Conservation (phyloP, 2,329 filamentous ascomycete species). For the Botrytis pseudocinerea region DNA sequence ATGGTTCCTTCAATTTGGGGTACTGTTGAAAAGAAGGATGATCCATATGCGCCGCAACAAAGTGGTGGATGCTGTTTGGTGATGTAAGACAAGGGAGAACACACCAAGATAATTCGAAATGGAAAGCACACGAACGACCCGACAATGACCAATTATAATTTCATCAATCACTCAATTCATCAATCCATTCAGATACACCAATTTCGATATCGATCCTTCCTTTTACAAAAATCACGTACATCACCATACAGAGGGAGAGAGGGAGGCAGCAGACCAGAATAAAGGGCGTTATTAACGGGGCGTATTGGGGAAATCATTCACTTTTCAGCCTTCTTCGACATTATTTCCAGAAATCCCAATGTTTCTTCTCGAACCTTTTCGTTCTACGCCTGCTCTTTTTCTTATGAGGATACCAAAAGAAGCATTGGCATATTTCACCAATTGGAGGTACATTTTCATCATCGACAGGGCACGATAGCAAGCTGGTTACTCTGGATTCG, state of each 20-base stretch:
- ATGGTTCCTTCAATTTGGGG: constrained; percentile 98
- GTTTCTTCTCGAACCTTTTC: neutral
- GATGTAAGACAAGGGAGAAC: constrained; percentile 62
- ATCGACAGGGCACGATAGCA: constrained; percentile 11
- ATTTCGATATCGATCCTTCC: constrained; percentile 15
- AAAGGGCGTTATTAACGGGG: constrained; percentile 21
- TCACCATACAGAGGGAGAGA: constrained; percentile 14
- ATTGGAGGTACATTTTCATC: constrained; percentile 17
- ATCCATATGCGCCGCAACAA: constrained; percentile 97
- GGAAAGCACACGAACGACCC: constrained; percentile 25
- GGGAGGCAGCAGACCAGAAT: constrained; percentile 4
- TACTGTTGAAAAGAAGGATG: constrained; percentile 88
- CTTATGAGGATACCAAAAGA: constrained; percentile 1
- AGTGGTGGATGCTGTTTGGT: constrained; percentile 86
- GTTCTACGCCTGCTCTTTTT: constrained; percentile 4
- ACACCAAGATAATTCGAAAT: constrained; percentile 19
- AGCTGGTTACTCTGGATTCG: constrained; percentile 19
- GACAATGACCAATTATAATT: constrained; percentile 24
- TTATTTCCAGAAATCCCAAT: neutral
- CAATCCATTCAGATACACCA: constrained; percentile 18
- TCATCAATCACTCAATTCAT: constrained; percentile 19
- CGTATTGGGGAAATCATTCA: constrained; percentile 15
- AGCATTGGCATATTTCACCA: constrained; percentile 24
- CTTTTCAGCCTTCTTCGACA: constrained; percentile 17
- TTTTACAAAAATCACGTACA: constrained; percentile 4